A percentile compares a stretch with the other conserved stretches of the same genome.
Evolutionary conservation across 2,329 filamentous ascomycete species (phyloP).

Genomic region (Aureobasidium sp.): DNA sequence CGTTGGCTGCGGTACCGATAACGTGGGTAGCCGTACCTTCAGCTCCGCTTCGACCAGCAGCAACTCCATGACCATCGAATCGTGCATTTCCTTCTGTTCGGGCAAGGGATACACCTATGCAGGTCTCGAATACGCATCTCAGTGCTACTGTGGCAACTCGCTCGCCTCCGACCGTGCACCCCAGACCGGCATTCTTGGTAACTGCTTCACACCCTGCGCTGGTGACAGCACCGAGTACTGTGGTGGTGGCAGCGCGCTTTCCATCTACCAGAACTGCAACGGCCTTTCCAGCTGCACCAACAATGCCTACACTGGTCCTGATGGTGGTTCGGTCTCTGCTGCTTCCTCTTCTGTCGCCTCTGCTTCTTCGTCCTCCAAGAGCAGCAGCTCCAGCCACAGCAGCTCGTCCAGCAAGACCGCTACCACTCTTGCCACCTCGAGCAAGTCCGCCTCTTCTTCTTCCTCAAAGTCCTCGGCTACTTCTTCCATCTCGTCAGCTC

Average conservation of each 20-base stretch:
- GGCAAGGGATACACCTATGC: conserved; percentile 24
- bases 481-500: background rate
- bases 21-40: conserved; percentile 20
- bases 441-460: background rate
- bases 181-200: conserved; percentile 44
- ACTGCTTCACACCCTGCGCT: conserved; percentile 48
- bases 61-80: conserved; percentile 24
- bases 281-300: conserved; percentile 15
- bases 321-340: conserved; percentile 7
- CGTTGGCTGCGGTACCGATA: conserved; percentile 26
- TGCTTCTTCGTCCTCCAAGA: background rate
- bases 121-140: conserved; percentile 26
- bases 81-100: conserved; percentile 25
- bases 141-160: conserved; percentile 29
- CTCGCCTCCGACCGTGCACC: conserved; percentile 29
- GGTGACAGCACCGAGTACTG: conserved; percentile 39
- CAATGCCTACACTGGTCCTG: conserved; percentile 16
- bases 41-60: conserved; percentile 16
- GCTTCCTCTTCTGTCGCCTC: background rate
- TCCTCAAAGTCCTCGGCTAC: background rate
- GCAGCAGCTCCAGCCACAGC: background rate
- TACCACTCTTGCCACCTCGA: conserved; percentile 1
- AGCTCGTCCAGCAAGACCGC: background rate
- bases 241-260: conserved; percentile 31
- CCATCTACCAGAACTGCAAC: conserved; percentile 26